Evolutionary conservation across 2,329 filamentous ascomycete genomes (phyloP), one percentile per base, ranked within the genome.

Genomic region (Dothistroma septosporum): DNA sequence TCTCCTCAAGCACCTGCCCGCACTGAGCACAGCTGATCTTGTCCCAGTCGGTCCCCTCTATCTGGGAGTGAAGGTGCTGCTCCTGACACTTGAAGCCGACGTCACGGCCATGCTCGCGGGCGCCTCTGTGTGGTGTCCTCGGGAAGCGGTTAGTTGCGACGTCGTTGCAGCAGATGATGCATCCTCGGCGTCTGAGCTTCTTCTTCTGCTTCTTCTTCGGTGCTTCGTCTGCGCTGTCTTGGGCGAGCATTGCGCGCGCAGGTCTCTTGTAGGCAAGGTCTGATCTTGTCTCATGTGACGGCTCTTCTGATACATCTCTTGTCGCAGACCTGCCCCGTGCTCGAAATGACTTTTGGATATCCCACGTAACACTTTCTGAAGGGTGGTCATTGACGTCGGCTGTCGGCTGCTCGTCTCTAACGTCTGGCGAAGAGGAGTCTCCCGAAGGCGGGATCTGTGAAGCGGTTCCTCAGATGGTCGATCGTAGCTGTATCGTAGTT

Each of bases 1-100:
- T 10, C 21, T 59, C 50, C 4, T 57, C 37, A 8, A 68, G 64
- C 12, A 41, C n/a, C 24, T 64, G 54, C 4, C 31, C 24, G 52
- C 66, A 68, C 31, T 67, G 53, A 14, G 62, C 57, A 46, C 66
- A 68, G 6, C 22, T 50, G 16, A 67, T 46, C 5, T 48, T 33
- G 11, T 65, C 60, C 33, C 55, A 55, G 1, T 16, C 46, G 47
- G 60, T 66, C 47, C 16, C 55, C 3, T 63, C 53, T 10, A 66
- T 37, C 49, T 64, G 55, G 6, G 57, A 31, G 4, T 57, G 5
- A 11, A 68, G 54, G 22, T 68, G 61, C 11, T 57, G 31, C 31
- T 61, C 32, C 57, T 48, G 66, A 58, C 66, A 66, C 8, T 60
- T 60, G 52, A 60, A 59, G 55, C 65, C 67, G 1, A 62, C 57